Conservation (phyloP, 2,329 filamentous ascomycete genomes). For the Taxawa tesnikishii region DNA sequence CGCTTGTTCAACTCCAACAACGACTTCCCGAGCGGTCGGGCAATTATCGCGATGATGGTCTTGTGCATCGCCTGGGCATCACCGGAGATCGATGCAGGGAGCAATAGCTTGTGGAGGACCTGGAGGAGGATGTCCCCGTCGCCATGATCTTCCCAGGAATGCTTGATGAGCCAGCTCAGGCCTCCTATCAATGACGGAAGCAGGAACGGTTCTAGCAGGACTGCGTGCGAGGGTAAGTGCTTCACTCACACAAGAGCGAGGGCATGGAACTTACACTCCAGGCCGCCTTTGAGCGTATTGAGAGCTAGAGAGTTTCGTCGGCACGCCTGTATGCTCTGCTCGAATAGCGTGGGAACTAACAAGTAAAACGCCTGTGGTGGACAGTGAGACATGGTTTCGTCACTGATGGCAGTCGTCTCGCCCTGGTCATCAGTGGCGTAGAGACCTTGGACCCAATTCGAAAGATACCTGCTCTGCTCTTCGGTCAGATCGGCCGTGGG, state of each 20-base stretch:
- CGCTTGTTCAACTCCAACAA: conserved; percentile 55
- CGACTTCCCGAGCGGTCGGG: conserved; percentile 54
- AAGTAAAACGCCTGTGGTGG: conserved; percentile 74
- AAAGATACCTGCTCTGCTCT: conserved; percentile 54
- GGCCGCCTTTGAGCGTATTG: conserved; percentile 58
- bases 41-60: conserved; percentile 59
- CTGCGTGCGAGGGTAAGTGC: conserved; percentile 25
- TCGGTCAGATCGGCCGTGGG: conserved; percentile 49
- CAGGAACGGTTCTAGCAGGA: conserved; percentile 67
- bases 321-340: conserved; percentile 60
- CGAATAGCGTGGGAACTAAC: conserved; percentile 63
- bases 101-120: conserved; percentile 60
- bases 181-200: conserved; percentile 67
- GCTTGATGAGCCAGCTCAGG: conserved; percentile 57
- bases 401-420: conserved; percentile 53
- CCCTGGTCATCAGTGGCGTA: conserved; percentile 53
- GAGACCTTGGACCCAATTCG: conserved; percentile 65
- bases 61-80: conserved; percentile 61
- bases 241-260: too few species aligned
- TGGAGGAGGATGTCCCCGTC: conserved; percentile 59
- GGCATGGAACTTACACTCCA: conserved; percentile 51
- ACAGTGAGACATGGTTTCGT: conserved; percentile 72
- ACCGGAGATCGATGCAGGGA: conserved; percentile 55
- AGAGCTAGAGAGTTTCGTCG: conserved; percentile 53
- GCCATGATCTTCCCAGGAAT: conserved; percentile 51